Evolutionary conservation across 208 protist species (phyloP), one percentile per base, ranked within the genome.

Genomic region (Leptomonas pyrrhocoris): DNA sequence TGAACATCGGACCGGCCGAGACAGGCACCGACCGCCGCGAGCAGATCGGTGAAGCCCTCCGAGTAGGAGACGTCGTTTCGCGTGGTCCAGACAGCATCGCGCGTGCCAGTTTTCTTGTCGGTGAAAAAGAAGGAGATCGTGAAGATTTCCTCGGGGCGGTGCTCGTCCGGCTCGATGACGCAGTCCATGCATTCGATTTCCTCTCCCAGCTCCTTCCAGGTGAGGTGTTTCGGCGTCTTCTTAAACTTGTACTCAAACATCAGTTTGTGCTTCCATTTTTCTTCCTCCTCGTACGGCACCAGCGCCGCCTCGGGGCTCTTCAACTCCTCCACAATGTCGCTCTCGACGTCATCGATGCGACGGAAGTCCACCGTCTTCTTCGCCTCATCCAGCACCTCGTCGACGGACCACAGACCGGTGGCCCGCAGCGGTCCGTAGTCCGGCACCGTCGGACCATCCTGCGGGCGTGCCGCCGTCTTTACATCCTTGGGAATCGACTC

Each of bases 161-260:
- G 87, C 63, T 90, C 80, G 58, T 96, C 89, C 56, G 89, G 65
- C n/a, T 94, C 86, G 64, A 96, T 94, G 23, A 80, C 59, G 73
- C 92, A 96, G 70, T 96, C 92, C 68, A 96, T 58, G 68, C 89
- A 96, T 72, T 96, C 84, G 63, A 96, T 92, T 50, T 96, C 89
- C 65, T 96, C 81, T 8, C 89, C 92, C 19, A 96, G 74, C 65
- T 96, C 86, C 28, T 85, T 81, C 92, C 92, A 96, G 15, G 88
- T 93, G 31, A 96, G 67, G 77, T 96, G 92, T 57, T 94, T 94
- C 27, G 92, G 92, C 25, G 89, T 87, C 54, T 93, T 92, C 28
- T 82, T 88, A 69, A 96, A 94, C 75, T 94, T 94, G 72, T 82
- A 83, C 43, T 88, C 73, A 68, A 96, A 96, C 92, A 96, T 96